phyloP scores from a whole-genome alignment of 192 early-diverging fungal genomes.

The Backusella sp. region DNA sequence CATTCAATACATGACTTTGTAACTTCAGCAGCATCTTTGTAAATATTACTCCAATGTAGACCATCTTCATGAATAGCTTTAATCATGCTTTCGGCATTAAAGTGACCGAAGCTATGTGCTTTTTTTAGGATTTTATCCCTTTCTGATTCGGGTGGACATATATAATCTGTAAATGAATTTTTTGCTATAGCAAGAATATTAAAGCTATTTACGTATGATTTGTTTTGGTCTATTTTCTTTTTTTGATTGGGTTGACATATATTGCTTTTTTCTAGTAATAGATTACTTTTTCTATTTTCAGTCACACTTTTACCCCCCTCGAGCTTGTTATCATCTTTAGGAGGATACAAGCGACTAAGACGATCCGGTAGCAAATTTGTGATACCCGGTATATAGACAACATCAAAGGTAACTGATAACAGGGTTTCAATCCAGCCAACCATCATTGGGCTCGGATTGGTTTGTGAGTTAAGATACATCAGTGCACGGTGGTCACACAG shows the following conservation, averaged over 20 bases:
- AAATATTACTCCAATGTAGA: not conserved
- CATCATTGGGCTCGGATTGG: constrained; percentile 73
- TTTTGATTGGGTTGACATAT: no score
- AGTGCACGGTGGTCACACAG: constrained; percentile 41
- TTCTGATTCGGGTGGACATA: not conserved
- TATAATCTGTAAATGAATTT: not conserved
- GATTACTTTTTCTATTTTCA: not conserved
- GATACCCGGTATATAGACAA: not conserved
- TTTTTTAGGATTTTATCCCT: not conserved
- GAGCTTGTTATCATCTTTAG: not conserved
- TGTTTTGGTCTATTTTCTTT: no score
- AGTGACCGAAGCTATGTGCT: not conserved
- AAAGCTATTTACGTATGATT: not conserved
- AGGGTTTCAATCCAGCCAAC: constrained; percentile 90
- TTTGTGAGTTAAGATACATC: constrained; percentile 38
- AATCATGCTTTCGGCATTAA: not conserved
- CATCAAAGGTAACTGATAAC: constrained; percentile 84
- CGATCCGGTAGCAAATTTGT: not conserved
- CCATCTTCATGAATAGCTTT: not conserved
- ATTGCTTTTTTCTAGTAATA: no score
- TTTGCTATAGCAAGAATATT: not conserved
- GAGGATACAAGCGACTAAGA: not conserved
- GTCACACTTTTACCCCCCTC: not conserved
- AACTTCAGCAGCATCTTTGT: not conserved
- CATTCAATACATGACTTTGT: not conserved